Percentiles rank a stretch among this genome's conserved stretches.
Evolutionary conservation across 192 early-diverging fungal species (phyloP).

Genomic region (Paraglomus brasilianum): DNA sequence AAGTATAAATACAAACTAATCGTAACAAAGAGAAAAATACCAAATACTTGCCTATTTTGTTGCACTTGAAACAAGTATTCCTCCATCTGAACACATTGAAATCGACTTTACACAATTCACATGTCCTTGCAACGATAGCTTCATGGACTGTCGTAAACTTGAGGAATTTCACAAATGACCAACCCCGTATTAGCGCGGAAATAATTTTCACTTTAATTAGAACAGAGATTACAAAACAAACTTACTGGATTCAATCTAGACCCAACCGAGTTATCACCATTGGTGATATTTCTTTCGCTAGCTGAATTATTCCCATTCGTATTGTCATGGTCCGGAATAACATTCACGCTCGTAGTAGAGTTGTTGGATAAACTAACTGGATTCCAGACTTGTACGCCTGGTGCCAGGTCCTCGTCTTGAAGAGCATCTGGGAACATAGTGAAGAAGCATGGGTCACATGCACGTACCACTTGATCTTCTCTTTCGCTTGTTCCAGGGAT

Average conservation of each 20-base stretch:
- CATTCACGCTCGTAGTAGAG: background rate
- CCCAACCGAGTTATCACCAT: constrained; percentile 38
- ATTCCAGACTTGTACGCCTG: constrained; percentile 29
- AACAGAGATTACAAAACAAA: background rate
- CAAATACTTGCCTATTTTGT: constrained; percentile 28
- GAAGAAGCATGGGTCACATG: constrained; percentile 44
- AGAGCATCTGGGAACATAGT: constrained; percentile 44
- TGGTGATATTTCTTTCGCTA: constrained; percentile 24
- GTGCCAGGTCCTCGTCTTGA: constrained; percentile 15
- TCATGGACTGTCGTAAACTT: constrained; percentile 26
- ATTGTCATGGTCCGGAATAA: constrained; percentile 26
- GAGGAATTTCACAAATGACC: background rate
- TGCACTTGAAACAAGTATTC: constrained; percentile 29
- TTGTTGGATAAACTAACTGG: background rate
- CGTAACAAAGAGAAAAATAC: background rate
- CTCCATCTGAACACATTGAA: constrained; percentile 45
- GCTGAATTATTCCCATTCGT: background rate
- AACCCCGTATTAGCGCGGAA: background rate
- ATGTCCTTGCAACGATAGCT: constrained; percentile 31
- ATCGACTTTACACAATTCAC: constrained; percentile 41
- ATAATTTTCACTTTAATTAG: background rate
- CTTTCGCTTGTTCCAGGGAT: constrained; percentile 34
- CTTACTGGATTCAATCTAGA: constrained; percentile 38
- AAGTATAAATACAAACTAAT: background rate
- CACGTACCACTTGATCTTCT: constrained; percentile 41